phyloP scores from a whole-genome alignment of 495 filamentous ascomycete species.

The Thermochaetoides thermophila region DNA sequence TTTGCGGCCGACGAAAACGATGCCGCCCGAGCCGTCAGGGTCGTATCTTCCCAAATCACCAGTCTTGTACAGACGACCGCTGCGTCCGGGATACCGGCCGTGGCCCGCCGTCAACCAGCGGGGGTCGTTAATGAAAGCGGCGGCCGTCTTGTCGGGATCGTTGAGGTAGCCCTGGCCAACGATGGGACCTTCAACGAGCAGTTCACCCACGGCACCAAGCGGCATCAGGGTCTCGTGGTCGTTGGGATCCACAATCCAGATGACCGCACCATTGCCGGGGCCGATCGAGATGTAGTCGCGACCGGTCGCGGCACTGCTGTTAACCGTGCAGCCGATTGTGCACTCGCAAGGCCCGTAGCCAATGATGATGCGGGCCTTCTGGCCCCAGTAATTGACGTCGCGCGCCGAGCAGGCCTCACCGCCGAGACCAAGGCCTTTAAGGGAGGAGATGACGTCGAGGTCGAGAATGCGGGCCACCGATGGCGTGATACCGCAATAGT shows the following conservation, averaged over 20 bases:
- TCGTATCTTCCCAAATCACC: slow-evolving; percentile 35
- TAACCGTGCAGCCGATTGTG: slow-evolving; percentile 30
- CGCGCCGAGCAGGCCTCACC: slow-evolving; percentile 11
- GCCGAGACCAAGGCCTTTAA: slow-evolving; percentile 11
- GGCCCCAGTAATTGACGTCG: slow-evolving; percentile 9
- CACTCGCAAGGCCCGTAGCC: slow-evolving; percentile 42
- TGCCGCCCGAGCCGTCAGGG: slow-evolving; percentile 29
- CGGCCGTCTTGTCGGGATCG: slow-evolving; percentile 35
- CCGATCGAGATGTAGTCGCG: slow-evolving; percentile 16
- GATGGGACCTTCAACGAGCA: slow-evolving; percentile 31
- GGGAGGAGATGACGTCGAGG: slow-evolving; percentile 7
- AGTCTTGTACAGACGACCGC: slow-evolving; percentile 19
- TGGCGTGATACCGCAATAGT: slow-evolving; percentile 12
- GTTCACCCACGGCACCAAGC: slow-evolving; percentile 31
- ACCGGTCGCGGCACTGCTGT: slow-evolving; percentile 28
- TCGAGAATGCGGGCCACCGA: slow-evolving; percentile 12
- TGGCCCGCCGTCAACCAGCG: slow-evolving; percentile 21
- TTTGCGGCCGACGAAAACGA: slow-evolving; percentile 20
- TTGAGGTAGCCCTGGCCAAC: slow-evolving; percentile 39
- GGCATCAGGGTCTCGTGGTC: slow-evolving; percentile 21
- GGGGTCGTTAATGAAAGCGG: slow-evolving; percentile 32
- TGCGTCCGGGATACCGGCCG: neutral
- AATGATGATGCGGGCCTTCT: slow-evolving; percentile 29
- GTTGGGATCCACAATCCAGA: slow-evolving; percentile 20
- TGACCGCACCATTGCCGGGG: slow-evolving; percentile 11